Evolutionary conservation across 2,329 filamentous ascomycete genomes (phyloP).

Genomic region (Colletotrichum nymphaeae): DNA sequence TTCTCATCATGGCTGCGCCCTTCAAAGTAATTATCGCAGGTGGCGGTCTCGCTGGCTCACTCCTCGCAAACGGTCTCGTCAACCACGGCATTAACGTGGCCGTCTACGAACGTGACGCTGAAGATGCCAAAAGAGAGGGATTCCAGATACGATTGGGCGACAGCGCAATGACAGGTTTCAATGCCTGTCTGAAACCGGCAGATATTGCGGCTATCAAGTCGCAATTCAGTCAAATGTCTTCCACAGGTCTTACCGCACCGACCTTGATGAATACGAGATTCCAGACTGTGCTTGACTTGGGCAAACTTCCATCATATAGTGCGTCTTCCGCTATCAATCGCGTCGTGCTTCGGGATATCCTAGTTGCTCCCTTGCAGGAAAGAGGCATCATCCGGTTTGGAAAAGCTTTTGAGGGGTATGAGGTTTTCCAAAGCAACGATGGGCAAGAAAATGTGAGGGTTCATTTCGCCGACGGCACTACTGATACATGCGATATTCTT

Average conservation of each 20-base stretch:
- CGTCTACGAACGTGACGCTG: conserved; percentile 1
- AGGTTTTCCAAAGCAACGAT: neutral
- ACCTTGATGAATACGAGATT: conserved; percentile 2
- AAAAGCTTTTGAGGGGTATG: neutral
- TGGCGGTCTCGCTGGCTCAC: conserved; percentile 1
- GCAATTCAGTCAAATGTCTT: neutral
- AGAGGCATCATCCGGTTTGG: neutral
- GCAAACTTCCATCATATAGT: neutral
- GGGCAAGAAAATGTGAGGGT: neutral
- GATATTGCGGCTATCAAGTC: neutral
- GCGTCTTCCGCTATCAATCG: conserved; percentile 9
- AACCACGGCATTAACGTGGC: neutral
- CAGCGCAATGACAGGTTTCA: neutral
- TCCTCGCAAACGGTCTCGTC: conserved; percentile 9
- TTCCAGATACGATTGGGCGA: conserved; percentile 18
- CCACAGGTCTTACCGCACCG: conserved; percentile 2
- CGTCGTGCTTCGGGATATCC: neutral
- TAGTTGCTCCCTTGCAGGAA: neutral
- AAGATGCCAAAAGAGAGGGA: conserved; percentile 1
- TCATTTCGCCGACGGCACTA: neutral
- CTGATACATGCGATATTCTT: neutral
- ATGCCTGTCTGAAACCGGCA: neutral
- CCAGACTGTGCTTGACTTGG: conserved; percentile 7
- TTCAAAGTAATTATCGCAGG: conserved; percentile 4
- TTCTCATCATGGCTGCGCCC: neutral